Percentiles rank a stretch among this genome's conserved stretches.
Evolutionary conservation across 768 basidiomycete genomes (phyloP).

Genomic region (Trametes punicea): DNA sequence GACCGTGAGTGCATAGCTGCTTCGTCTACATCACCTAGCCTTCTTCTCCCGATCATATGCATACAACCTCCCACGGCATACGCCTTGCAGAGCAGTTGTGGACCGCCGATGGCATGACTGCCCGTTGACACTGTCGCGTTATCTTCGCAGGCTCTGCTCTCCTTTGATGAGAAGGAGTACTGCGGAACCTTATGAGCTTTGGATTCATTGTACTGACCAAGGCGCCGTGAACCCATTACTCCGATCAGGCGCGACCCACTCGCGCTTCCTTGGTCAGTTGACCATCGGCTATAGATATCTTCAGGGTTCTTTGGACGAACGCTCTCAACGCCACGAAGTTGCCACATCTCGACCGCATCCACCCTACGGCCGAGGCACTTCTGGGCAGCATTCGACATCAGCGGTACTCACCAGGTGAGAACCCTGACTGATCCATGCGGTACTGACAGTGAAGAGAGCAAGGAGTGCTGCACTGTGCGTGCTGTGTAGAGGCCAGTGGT

Average conservation of each 20-base stretch:
- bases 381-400: neutral
- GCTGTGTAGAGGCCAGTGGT: too few species aligned
- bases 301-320: neutral
- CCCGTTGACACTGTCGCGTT: too few species aligned
- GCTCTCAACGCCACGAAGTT: conserved; percentile 5
- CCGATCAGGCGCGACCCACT: neutral
- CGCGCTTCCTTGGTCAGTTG: conserved; percentile 5
- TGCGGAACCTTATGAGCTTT: neutral
- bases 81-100: neutral
- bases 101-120: neutral
- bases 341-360: neutral
- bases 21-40: neutral
- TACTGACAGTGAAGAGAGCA: neutral
- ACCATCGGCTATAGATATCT: neutral
- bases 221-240: neutral
- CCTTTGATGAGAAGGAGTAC: too few species aligned
- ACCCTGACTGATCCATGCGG: neutral
- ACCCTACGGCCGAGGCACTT: neutral
- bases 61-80: neutral
- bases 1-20: neutral
- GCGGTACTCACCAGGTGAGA: neutral
- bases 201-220: neutral
- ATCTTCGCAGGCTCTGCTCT: too few species aligned
- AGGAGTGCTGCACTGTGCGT: neutral
- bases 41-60: neutral